Percentiles rank a stretch among this genome's conserved stretches.
These are phyloP conservation scores for Paecilomyces fulvus DNA, from an alignment of 2,329 filamentous ascomycete species.

Conservation along the genomic window DNA sequence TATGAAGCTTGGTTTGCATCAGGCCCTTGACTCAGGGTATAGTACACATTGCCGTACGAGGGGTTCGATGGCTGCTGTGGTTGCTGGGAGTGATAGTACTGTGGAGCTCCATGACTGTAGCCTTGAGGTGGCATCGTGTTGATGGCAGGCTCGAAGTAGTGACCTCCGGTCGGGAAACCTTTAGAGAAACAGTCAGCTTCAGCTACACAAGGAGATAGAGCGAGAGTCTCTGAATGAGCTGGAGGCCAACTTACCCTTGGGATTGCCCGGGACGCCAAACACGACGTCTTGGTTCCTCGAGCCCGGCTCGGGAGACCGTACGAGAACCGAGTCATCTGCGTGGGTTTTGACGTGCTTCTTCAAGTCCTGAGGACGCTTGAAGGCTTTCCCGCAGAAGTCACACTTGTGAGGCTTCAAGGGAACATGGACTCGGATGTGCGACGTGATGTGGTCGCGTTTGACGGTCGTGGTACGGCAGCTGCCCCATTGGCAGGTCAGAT, in stretches of 20 bases:
- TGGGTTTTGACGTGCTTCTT: slow-evolving; percentile 99
- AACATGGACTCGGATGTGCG: slow-evolving; percentile 97
- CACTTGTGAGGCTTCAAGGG: slow-evolving; percentile 98
- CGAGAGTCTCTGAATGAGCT: not conserved
- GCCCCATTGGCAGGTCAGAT: slow-evolving; percentile 95
- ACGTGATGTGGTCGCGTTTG: slow-evolving; percentile 98
- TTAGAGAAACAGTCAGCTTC: slow-evolving; percentile 5
- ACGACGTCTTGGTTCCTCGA: slow-evolving; percentile 36
- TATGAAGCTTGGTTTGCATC: slow-evolving; percentile 55
- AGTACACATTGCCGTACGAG: slow-evolving; percentile 69
- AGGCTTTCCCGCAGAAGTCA: slow-evolving; percentile 96
- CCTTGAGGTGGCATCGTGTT: slow-evolving; percentile 39
- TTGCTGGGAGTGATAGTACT: slow-evolving; percentile 48
- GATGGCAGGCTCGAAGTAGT: slow-evolving; percentile 49
- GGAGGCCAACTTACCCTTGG: slow-evolving; percentile 23
- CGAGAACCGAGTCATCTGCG: slow-evolving; percentile 80
- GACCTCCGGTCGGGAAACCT: slow-evolving; percentile 33
- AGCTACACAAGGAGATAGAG: not conserved
- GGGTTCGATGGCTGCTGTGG: slow-evolving; percentile 45
- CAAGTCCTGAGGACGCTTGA: slow-evolving; percentile 96
- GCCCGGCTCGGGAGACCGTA: slow-evolving; percentile 55
- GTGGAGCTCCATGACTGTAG: slow-evolving; percentile 35
- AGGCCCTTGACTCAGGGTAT: slow-evolving; percentile 59
- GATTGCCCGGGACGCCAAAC: slow-evolving; percentile 25
- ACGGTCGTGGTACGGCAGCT: slow-evolving; percentile 93